phyloP scores from a whole-genome alignment of 2,329 filamentous ascomycete species.

The Raffaelea ambrosiae region DNA sequence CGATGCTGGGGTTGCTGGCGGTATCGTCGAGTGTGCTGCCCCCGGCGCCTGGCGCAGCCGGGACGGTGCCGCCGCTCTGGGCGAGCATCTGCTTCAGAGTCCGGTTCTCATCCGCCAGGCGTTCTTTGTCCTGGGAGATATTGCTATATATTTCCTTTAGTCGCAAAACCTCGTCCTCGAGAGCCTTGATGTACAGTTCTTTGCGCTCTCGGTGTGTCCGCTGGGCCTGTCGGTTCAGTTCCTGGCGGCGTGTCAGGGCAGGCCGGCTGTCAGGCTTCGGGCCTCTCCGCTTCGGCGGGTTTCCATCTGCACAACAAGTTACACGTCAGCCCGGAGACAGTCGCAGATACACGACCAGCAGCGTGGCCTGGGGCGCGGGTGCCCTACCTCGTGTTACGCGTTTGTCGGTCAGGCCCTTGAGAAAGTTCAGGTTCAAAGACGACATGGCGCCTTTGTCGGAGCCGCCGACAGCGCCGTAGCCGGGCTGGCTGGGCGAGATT shows the following conservation, averaged over 20 bases:
- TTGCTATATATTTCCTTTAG: constrained; percentile 78
- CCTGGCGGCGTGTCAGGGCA: constrained; percentile 82
- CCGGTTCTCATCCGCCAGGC: constrained; percentile 69
- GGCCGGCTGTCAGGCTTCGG: constrained; percentile 97
- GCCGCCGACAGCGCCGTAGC: constrained; percentile 15
- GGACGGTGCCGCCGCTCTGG: constrained; percentile 35
- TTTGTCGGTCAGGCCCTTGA: constrained; percentile 64
- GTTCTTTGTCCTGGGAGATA: constrained; percentile 66
- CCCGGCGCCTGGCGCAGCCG: constrained; percentile 2
- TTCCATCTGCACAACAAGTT: constrained; percentile 54
- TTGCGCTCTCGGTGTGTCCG: constrained; percentile 96
- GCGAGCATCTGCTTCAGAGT: constrained; percentile 53
- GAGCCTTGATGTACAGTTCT: constrained; percentile 87
- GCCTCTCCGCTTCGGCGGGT: constrained; percentile 78
- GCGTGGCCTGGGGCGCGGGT: too few relatives aligned
- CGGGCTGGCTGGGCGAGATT: constrained; percentile 31
- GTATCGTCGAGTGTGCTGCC: constrained; percentile 29
- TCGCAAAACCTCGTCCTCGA: constrained; percentile 84
- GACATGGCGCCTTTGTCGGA: constrained; percentile 31
- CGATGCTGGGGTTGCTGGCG: constrained; percentile 35
- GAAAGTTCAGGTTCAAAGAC: constrained; percentile 48
- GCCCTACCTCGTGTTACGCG: constrained; percentile 63
- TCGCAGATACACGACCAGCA: not conserved
- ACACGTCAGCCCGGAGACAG: not conserved
- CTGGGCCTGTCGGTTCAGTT: constrained; percentile 85